phyloP scores from a whole-genome alignment of 2,329 filamentous ascomycete species.

The Colletotrichum neosansevieriae region DNA sequence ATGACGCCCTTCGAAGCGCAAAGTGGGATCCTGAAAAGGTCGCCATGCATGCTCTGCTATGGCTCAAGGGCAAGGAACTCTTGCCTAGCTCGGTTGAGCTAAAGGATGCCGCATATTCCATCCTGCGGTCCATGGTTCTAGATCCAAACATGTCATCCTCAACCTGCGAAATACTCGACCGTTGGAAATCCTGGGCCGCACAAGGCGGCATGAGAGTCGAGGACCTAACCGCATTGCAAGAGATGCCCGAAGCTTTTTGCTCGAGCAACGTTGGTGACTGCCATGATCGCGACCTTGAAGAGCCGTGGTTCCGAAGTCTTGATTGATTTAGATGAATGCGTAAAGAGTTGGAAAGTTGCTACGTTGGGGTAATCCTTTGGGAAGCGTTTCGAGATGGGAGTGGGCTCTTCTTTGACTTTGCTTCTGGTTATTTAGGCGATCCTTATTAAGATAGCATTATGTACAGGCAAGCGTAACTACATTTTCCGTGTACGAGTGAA shows the following conservation, averaged over 20 bases:
- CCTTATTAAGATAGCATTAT: too few species aligned
- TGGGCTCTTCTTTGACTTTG: too few species aligned
- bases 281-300: background rate
- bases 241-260: background rate
- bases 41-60: background rate
- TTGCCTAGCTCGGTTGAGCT: background rate
- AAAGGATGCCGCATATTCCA: background rate
- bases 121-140: background rate
- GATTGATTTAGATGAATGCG: conserved; percentile 2
- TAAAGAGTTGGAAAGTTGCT: conserved; percentile 3
- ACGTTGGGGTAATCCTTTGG: background rate
- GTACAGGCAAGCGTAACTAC: too few species aligned
- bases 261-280: background rate
- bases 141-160: background rate
- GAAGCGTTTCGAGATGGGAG: too few species aligned
- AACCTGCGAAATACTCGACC: background rate
- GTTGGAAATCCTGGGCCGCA: background rate
- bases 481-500: too few species aligned
- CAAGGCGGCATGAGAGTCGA: background rate
- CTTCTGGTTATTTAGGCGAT: too few species aligned
- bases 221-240: background rate
- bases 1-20: background rate
- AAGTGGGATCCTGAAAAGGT: background rate
- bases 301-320: background rate
- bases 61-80: background rate